Evolutionary conservation across 495 filamentous ascomycete genomes (phyloP).

Genomic region (Coniosporium apollinis): DNA sequence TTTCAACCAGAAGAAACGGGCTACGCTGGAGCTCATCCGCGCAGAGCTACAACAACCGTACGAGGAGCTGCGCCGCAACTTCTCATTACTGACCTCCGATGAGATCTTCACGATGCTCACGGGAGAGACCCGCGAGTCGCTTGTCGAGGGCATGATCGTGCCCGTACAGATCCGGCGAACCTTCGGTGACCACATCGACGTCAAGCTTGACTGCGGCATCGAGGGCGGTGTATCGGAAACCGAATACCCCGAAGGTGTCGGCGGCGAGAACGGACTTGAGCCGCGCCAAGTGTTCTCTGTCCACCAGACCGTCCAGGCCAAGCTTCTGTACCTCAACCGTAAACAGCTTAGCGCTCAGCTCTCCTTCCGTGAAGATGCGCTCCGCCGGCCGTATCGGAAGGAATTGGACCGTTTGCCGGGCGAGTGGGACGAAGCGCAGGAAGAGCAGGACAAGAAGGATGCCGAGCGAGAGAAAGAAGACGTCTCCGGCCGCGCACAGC

Average conservation of each 20-base stretch:
- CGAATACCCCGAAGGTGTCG: constrained; percentile 46
- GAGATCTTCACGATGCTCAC: constrained; percentile 96
- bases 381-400: constrained; percentile 50
- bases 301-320: constrained; percentile 74
- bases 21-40: constrained; percentile 89
- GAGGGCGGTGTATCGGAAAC: constrained; percentile 67
- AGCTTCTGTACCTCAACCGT: constrained; percentile 69
- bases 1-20: constrained; percentile 84
- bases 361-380: constrained; percentile 61
- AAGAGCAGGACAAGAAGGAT: constrained; percentile 57
- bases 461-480: constrained; percentile 65
- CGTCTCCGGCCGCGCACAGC: constrained; percentile 59
- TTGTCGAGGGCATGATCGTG: constrained; percentile 78
- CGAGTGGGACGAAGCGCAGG: constrained; percentile 75
- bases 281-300: constrained; percentile 38
- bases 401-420: constrained; percentile 49
- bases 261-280: constrained; percentile 35
- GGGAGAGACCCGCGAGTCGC: constrained; percentile 71
- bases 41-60: constrained; percentile 85
- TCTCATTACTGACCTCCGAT: constrained; percentile 49
- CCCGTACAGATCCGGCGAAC: constrained; percentile 76
- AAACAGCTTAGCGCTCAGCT: constrained; percentile 67
- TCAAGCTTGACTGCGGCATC: constrained; percentile 82
- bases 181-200: constrained; percentile 81
- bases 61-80: constrained; percentile 79